Conservation (phyloP, 2,329 filamentous ascomycete genomes). For the Microsporum audouinii region DNA sequence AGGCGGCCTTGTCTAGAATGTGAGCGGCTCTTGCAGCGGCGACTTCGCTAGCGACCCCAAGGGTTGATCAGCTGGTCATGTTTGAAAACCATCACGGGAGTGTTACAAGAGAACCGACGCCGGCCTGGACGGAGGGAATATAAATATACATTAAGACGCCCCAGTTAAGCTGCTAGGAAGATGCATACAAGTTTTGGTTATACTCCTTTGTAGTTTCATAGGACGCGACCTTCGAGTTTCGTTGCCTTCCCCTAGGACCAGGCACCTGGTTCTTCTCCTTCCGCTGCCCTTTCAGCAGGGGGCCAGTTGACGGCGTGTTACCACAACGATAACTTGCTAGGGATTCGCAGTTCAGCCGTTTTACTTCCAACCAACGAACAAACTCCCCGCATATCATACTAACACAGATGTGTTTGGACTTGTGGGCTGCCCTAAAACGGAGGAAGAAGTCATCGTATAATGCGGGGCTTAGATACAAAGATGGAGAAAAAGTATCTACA, state of each 20-base stretch:
- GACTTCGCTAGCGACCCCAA: background rate
- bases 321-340: too few species aligned
- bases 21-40: background rate
- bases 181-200: too few species aligned
- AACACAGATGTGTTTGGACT: background rate
- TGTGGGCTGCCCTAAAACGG: background rate
- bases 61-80: background rate
- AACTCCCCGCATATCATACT: background rate
- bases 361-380: background rate
- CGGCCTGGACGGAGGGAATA: background rate
- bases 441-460: background rate
- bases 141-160: background rate
- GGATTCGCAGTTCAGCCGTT: too few species aligned
- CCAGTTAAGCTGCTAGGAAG: background rate
- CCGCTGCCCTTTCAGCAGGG: too few species aligned
- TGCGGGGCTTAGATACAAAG: background rate
- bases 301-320: too few species aligned
- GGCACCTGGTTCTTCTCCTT: too few species aligned
- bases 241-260: too few species aligned
- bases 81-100: background rate
- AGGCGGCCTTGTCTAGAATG: background rate
- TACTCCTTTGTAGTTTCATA: too few species aligned
- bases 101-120: background rate
- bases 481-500: background rate
- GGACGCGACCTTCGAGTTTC: too few species aligned